A percentile compares a stretch with the other conserved stretches of the same genome.
These are phyloP conservation scores for Trematosphaeria pertusa DNA, from an alignment of 2,329 filamentous ascomycete species.

Conservation along the genomic window DNA sequence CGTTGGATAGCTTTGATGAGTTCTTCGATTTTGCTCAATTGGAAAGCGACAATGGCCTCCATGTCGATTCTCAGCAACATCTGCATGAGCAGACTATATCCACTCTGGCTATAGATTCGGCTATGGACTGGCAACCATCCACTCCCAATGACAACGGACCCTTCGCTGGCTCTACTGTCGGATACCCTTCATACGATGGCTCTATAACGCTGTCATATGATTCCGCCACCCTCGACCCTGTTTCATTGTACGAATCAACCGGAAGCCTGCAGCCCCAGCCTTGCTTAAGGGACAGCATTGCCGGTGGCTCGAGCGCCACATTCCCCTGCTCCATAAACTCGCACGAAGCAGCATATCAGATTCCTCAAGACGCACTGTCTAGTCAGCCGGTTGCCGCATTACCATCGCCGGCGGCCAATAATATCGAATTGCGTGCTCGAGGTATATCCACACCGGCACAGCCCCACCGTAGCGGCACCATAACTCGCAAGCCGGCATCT, in stretches of 20 bases:
- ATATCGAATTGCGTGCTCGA: background rate
- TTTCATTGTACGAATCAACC: too few species aligned
- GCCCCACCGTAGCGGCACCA: slow-evolving; percentile 8
- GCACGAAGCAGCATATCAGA: background rate
- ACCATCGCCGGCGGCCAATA: background rate
- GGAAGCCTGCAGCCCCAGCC: background rate
- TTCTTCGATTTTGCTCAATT: slow-evolving; percentile 46
- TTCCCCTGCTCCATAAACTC: background rate
- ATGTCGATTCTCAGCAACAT: slow-evolving; percentile 5
- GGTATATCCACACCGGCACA: background rate
- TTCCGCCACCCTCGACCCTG: background rate
- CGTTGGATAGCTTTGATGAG: slow-evolving; percentile 34
- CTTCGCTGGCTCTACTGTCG: slow-evolving; percentile 1
- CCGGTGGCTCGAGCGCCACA: background rate
- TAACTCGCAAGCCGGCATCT: slow-evolving; percentile 39
- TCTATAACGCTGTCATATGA: background rate
- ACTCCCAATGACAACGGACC: background rate
- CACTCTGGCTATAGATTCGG: slow-evolving; percentile 7
- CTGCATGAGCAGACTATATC: background rate
- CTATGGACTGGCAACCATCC: slow-evolving; percentile 38
- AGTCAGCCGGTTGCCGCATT: background rate
- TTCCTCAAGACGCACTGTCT: background rate
- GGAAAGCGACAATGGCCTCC: slow-evolving; percentile 26
- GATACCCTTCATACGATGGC: background rate
- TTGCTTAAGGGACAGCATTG: background rate